phyloP scores from a whole-genome alignment of 2,329 filamentous ascomycete genomes.

The Acrocalymma vagum region DNA sequence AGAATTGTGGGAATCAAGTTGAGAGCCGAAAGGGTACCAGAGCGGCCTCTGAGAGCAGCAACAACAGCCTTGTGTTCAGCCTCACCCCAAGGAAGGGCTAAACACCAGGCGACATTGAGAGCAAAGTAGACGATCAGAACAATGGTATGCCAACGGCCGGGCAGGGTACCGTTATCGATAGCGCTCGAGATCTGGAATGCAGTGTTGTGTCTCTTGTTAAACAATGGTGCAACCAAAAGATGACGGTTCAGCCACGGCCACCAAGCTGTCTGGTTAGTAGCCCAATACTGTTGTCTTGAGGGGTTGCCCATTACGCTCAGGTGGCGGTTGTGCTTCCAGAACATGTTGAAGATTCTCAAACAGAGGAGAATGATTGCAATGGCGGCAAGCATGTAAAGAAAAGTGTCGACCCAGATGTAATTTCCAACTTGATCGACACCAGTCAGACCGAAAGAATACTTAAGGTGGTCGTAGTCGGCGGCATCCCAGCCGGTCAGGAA shows the following conservation, averaged over 20 bases:
- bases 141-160: slow-evolving; percentile 78
- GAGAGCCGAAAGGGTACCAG: slow-evolving; percentile 82
- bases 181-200: slow-evolving; percentile 74
- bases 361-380: slow-evolving; percentile 48
- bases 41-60: slow-evolving; percentile 85
- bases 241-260: slow-evolving; percentile 71
- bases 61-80: slow-evolving; percentile 64
- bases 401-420: slow-evolving; percentile 55
- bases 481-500: slow-evolving; percentile 41
- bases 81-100: slow-evolving; percentile 68
- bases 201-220: slow-evolving; percentile 78
- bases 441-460: slow-evolving; percentile 53
- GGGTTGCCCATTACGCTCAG: slow-evolving; percentile 54
- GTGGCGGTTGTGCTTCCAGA: slow-evolving; percentile 55
- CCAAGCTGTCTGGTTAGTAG: slow-evolving; percentile 52
- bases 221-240: slow-evolving; percentile 74
- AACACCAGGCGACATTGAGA: slow-evolving; percentile 80
- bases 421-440: slow-evolving; percentile 59
- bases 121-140: slow-evolving; percentile 73
- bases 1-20: slow-evolving; percentile 94
- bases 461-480: slow-evolving; percentile 37
- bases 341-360: slow-evolving; percentile 53
- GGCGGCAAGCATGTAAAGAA: slow-evolving; percentile 47
- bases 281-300: slow-evolving; percentile 54
- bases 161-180: slow-evolving; percentile 78